Percentiles rank a stretch among this genome's conserved stretches.
phyloP scores from a whole-genome alignment of 495 filamentous ascomycete genomes.

The Cudoniella acicularis region DNA sequence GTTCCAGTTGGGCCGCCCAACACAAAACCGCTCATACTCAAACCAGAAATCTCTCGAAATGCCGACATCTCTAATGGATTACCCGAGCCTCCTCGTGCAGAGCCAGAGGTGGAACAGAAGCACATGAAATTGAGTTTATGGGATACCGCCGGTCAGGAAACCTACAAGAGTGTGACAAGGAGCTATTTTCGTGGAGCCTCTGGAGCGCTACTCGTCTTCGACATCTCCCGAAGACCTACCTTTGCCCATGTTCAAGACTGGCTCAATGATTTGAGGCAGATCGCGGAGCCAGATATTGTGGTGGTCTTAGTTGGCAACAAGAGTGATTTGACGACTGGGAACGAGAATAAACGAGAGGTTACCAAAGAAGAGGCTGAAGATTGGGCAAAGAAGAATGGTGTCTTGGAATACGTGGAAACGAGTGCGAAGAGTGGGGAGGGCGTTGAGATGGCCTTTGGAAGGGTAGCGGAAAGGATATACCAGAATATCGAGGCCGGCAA shows the following conservation, averaged over 20 bases:
- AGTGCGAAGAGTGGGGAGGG: constrained; percentile 89
- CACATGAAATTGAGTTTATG: constrained; percentile 76
- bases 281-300: constrained; percentile 90
- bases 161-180: constrained; percentile 90
- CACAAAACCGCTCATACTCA: constrained; percentile 32
- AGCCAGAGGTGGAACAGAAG: constrained; percentile 48
- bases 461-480: constrained; percentile 91
- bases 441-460: constrained; percentile 87
- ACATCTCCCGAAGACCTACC: constrained; percentile 82
- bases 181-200: constrained; percentile 93
- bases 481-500: constrained; percentile 89
- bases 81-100: constrained; percentile 31
- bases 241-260: constrained; percentile 83
- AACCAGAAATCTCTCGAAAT: constrained; percentile 19
- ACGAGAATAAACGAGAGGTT: constrained; percentile 70
- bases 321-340: constrained; percentile 62
- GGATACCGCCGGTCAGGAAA: constrained; percentile 98
- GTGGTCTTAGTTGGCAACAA: constrained; percentile 96
- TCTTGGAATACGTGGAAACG: constrained; percentile 93
- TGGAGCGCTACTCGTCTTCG: constrained; percentile 90
- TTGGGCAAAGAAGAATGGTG: constrained; percentile 78
- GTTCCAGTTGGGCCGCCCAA: constrained; percentile 84
- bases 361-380: constrained; percentile 74
- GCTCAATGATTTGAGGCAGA: constrained; percentile 87
- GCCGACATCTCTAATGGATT: constrained; percentile 30